A percentile compares a stretch with the other conserved stretches of the same genome.
phyloP scores from a whole-genome alignment of 345 rosid genomes.

The Eucalyptus tenuipes region DNA sequence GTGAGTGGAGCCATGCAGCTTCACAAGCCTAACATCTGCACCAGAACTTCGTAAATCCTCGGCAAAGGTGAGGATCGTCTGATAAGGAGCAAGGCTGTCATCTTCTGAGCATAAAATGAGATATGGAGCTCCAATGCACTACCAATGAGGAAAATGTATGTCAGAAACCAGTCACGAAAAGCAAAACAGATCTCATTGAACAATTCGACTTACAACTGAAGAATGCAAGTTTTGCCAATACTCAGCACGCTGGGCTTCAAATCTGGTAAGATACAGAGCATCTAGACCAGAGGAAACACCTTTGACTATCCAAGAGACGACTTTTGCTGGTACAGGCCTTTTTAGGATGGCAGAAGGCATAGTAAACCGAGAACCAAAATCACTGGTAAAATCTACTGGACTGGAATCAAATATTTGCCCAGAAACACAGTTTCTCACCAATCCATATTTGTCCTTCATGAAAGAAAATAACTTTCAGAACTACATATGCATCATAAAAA shows the following conservation, averaged over 20 bases:
- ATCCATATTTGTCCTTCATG: conserved; percentile 53
- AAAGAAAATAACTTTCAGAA: neutral
- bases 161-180: neutral
- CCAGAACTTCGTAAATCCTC: conserved; percentile 54
- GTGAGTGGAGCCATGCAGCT: conserved; percentile 66
- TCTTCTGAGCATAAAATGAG: conserved; percentile 75
- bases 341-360: conserved; percentile 54
- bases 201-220: conserved; percentile 49
- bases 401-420: conserved; percentile 89
- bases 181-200: neutral
- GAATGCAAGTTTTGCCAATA: conserved; percentile 79
- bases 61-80: conserved; percentile 39
- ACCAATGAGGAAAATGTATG: neutral
- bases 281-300: conserved; percentile 71
- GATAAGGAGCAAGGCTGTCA: conserved; percentile 61
- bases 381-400: conserved; percentile 79
- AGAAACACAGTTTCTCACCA: conserved; percentile 65
- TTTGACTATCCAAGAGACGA: conserved; percentile 73
- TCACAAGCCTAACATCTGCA: conserved; percentile 72
- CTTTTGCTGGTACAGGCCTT: conserved; percentile 57
- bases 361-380: conserved; percentile 57
- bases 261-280: conserved; percentile 74
- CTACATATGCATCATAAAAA: neutral
- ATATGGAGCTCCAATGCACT: conserved; percentile 82
- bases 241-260: conserved; percentile 74